These are phyloP conservation scores for Arthroderma sp. DNA, from an alignment of 2,329 filamentous ascomycete genomes.

Conservation along the genomic window DNA sequence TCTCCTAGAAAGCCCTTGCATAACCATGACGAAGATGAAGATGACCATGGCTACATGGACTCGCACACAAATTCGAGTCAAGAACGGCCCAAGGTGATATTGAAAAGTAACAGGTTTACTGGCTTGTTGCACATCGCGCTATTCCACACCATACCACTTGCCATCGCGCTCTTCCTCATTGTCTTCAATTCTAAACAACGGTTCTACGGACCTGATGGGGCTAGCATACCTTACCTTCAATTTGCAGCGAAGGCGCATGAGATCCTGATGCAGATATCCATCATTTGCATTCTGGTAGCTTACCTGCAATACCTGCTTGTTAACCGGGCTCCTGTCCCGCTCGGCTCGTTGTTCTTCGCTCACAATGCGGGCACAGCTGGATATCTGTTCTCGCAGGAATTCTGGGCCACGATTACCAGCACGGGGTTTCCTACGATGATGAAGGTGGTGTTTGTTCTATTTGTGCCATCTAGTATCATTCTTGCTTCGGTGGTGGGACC, in stretches of 20 bases:
- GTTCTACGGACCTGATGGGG: background rate
- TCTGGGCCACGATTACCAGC: conserved; percentile 4
- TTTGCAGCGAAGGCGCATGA: conserved; percentile 3
- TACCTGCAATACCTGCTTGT: conserved; percentile 2
- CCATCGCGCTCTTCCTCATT: background rate
- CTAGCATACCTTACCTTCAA: background rate
- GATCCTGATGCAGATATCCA: conserved; percentile 2
- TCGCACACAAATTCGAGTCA: too few relatives aligned
- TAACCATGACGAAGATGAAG: background rate
- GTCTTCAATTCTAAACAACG: background rate
- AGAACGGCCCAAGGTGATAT: background rate
- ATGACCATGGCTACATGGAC: background rate
- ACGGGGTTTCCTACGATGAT: background rate
- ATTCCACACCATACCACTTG: conserved; percentile 1
- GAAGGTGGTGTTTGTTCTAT: conserved; percentile 5
- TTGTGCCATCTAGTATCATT: conserved; percentile 6
- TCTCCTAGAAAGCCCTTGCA: background rate
- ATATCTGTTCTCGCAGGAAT: conserved; percentile 6
- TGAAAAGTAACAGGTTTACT: background rate
- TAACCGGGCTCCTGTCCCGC: background rate
- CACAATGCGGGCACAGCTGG: conserved; percentile 2
- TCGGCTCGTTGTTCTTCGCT: conserved; percentile 6
- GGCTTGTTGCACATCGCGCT: background rate
- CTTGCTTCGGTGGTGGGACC: conserved; percentile 6
- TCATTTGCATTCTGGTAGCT: background rate